Evolutionary conservation across 208 protist species (phyloP).

Genomic region (Trypanosoma boissoni): DNA sequence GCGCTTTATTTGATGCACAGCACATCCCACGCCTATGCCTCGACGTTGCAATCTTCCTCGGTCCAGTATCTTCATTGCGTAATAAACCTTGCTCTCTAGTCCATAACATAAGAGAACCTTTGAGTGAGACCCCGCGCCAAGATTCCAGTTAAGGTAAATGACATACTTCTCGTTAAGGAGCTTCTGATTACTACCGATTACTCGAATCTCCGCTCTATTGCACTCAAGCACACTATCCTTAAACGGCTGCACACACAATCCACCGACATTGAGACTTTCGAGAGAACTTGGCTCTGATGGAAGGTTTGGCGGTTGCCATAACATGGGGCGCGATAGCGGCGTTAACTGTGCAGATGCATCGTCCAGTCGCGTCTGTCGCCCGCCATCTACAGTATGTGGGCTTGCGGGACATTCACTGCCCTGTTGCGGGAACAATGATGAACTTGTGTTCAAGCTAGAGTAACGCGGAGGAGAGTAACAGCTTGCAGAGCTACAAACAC

Average conservation of each 20-base stretch:
- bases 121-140: conserved; percentile 61
- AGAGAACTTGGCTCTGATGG: conserved; percentile 20
- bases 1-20: conserved; percentile 35
- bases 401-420: neutral
- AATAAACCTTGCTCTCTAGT: conserved; percentile 38
- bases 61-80: conserved; percentile 64
- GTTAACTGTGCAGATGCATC: no score
- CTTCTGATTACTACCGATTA: conserved; percentile 23
- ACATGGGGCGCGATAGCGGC: neutral
- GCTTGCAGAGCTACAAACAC: neutral
- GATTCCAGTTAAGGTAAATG: conserved; percentile 37
- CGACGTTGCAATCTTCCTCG: conserved; percentile 31
- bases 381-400: neutral
- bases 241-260: neutral
- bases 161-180: conserved; percentile 72
- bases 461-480: neutral
- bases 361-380: no score
- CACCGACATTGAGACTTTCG: conserved; percentile 12
- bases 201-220: neutral
- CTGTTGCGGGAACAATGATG: neutral
- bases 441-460: neutral
- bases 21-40: conserved; percentile 31
- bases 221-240: conserved; percentile 1
- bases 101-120: conserved; percentile 63
- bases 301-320: neutral